phyloP scores from a whole-genome alignment of 192 early-diverging fungal genomes.

The Neocallimastix lanati region DNA sequence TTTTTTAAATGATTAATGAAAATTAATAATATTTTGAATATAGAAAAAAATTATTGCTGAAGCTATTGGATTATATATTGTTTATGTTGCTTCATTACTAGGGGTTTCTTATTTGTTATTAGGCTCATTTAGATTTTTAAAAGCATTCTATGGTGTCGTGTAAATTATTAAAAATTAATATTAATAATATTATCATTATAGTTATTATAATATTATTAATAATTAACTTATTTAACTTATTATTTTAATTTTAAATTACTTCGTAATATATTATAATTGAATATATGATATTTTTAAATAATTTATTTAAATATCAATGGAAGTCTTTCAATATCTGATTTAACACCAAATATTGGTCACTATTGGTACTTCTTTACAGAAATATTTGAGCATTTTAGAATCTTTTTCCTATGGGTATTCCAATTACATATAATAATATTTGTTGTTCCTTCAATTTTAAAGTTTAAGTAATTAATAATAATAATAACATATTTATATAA shows the following conservation, averaged over 20 bases:
- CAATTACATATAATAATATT: constrained; percentile 87
- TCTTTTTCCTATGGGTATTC: constrained; percentile 84
- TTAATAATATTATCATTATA: no score
- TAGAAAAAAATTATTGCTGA: background rate
- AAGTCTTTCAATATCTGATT: constrained; percentile 57
- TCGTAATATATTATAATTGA: no score
- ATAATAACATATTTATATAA: no score
- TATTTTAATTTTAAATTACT: no score
- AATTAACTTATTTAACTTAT: no score
- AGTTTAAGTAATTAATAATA: constrained; percentile 57
- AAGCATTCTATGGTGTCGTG: constrained; percentile 52
- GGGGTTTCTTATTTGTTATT: constrained; percentile 33
- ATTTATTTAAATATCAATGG: no score
- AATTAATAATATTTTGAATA: background rate
- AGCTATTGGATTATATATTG: constrained; percentile 11
- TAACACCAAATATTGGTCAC: constrained; percentile 90
- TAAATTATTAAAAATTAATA: constrained; percentile 23
- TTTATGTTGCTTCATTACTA: constrained; percentile 24
- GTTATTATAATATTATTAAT: no score
- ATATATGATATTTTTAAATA: no score
- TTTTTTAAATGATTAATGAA: no score
- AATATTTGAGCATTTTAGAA: constrained; percentile 95
- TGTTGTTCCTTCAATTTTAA: constrained; percentile 59
- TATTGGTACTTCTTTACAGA: constrained; percentile 99
- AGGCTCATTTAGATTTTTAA: constrained; percentile 51